Percentiles rank a stretch among this genome's conserved stretches.
These are phyloP conservation scores for Trametopsis cervina DNA, from an alignment of 768 basidiomycete species.

Conservation along the genomic window DNA sequence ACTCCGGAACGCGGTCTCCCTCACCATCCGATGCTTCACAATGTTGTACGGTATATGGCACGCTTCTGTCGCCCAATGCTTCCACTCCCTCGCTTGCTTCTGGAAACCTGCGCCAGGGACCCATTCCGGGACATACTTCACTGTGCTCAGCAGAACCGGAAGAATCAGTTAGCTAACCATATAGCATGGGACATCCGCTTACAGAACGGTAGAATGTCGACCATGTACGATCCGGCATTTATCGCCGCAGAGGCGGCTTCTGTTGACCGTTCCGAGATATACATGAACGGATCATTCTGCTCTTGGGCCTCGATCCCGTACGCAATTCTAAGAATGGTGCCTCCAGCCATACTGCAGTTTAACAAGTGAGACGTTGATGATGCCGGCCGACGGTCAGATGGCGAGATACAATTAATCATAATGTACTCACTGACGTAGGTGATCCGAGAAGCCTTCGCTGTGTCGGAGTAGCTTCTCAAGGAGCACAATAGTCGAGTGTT, in stretches of 20 bases:
- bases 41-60: slow-evolving; percentile 9
- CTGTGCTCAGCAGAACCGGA: background rate
- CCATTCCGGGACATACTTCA: slow-evolving; percentile 20
- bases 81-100: slow-evolving; percentile 10
- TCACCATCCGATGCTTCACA: slow-evolving; percentile 14
- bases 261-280: slow-evolving; percentile 10
- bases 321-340: slow-evolving; percentile 10
- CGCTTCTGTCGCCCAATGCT: slow-evolving; percentile 6
- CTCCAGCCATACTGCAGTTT: slow-evolving; percentile 11
- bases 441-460: too few relatives aligned
- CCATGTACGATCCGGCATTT: slow-evolving; percentile 12
- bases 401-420: background rate
- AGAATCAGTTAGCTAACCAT: background rate
- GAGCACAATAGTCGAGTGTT: too few relatives aligned
- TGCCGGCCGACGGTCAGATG: background rate
- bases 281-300: slow-evolving; percentile 14
- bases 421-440: slow-evolving; percentile 11
- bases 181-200: background rate
- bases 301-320: slow-evolving; percentile 13
- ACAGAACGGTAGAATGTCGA: slow-evolving; percentile 10
- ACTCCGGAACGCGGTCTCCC: too few relatives aligned
- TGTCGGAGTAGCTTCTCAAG: too few relatives aligned
- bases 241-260: slow-evolving; percentile 6
- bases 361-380: too few relatives aligned
- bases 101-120: slow-evolving; percentile 18